Conservation (phyloP, 2,329 filamentous ascomycete genomes). For the Colletotrichum sansevieriae region DNA sequence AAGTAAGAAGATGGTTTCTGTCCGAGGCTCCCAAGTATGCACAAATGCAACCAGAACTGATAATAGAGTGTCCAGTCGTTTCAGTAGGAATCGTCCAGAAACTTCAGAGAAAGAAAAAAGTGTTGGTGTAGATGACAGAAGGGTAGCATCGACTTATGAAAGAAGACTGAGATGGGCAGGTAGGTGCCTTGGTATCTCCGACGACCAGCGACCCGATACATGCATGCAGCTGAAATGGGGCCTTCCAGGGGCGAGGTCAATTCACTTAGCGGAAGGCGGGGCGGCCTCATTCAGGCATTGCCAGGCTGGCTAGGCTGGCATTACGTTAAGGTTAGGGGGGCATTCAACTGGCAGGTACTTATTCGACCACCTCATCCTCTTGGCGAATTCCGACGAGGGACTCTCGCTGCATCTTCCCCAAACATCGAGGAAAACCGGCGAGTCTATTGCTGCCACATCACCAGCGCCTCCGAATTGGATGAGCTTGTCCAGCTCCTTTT, state of each 20-base stretch:
- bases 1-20: background rate
- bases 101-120: background rate
- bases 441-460: conserved; percentile 1
- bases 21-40: background rate
- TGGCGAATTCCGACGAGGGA: conserved; percentile 36
- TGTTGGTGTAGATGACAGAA: background rate
- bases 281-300: conserved; percentile 17
- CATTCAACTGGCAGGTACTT: conserved; percentile 36
- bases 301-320: conserved; percentile 36
- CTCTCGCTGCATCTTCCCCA: conserved; percentile 18
- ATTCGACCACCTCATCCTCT: conserved; percentile 41
- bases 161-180: conserved; percentile 5
- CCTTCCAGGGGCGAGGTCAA: conserved; percentile 1
- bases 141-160: background rate
- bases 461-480: conserved; percentile 27
- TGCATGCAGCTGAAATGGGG: conserved; percentile 21
- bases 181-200: conserved; percentile 17
- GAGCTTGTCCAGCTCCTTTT: conserved; percentile 36
- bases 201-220: conserved; percentile 24
- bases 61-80: no score
- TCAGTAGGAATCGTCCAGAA: no score
- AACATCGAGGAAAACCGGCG: conserved; percentile 17
- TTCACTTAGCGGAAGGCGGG: conserved; percentile 32
- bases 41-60: background rate
- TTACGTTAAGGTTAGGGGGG: conserved; percentile 42